Evolutionary conservation across 1,284 basidiomycete species (phyloP), one percentile per base, ranked within the genome.

Genomic region (Malassezia sympodialis): DNA sequence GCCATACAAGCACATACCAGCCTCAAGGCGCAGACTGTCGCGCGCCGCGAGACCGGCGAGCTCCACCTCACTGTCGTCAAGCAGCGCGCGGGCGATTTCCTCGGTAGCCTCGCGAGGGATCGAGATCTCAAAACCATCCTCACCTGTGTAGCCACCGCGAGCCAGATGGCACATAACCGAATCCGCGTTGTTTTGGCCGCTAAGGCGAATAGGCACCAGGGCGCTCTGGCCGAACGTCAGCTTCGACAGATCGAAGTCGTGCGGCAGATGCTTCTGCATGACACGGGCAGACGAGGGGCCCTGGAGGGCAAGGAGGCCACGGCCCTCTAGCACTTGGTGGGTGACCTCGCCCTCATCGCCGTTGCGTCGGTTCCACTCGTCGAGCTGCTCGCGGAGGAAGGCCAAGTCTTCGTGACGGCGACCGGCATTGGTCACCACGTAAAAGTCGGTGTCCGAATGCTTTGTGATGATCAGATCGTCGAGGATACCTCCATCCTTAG

Each of bases 51-150:
- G 82, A 15, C 94, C 93, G 0, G 88, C 86, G 5, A 94, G 80
- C 75, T 88, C 83, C 2, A 94, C 87, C 1, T 80, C 66, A 60
- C 83, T 80, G 30, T 82, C 78, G 1, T 62, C 55, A 14, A 77
- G 60, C n/a, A 96, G 80, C 17, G 86, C 76, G 35, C 82, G 79
- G 0, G 90, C 84, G 40, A 93, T 80, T 6, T 82, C 80, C 7
- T 83, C 79, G 0, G 89, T 85, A 45, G 85, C 79, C 10, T 80
- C 79, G 1, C 88, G 87, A 1, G 89, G 88, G 43, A 96, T 86
- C 2, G 90, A 94, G 67, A 96, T 90, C 80, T 98, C 93, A 64
- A 98, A 96, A 0, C 93, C 94, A 75, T 99, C 93, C 77, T 99
- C 94, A 30, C 94, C 93, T 0, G 94, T 98, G 77, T 99, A 99